Base-by-base conservation (phyloP, 306 rosid genomes). In the Sophora flavescens region DNA sequence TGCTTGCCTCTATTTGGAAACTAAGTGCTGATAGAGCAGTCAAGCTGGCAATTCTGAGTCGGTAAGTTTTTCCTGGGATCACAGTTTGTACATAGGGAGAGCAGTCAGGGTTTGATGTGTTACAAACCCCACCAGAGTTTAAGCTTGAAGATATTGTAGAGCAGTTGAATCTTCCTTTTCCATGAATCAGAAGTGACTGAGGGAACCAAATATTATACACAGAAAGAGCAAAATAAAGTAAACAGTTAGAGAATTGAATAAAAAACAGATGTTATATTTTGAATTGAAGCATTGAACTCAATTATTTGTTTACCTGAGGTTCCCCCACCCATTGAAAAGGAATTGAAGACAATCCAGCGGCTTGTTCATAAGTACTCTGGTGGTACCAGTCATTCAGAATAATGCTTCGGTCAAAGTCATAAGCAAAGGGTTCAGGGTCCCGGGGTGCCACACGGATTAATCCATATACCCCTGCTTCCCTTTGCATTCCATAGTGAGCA, bases 401-500 rank as follows among this genome's bases (percentile, higher is more conserved):
- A 47, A 92, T 89, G 81, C 91, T 91, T 50, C 97, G 64, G 70
- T 94, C 98, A 30, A 79, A 75, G 54, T 94, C 95, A 79, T 91
- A 94, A 14, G 76, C 30, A 69, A 91, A 91, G 1, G 98, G 97
- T 63, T 94, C 98, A 3, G 91, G 79, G 8, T 90, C 87, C 4
- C 75, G 89, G 12, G 91, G 71, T 17, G 89, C 68, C 48, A 90
- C 98, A 0, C 90, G 76, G 69, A 94, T 90, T n/a, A 87, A 51
- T 63, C 98, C 97, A 59, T 85, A 86, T 22, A 94, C 28, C 2
- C 98, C 98, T 6, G 92, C 88, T 78, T 85, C 97, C 76, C 97
- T 90, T 84, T 91, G 96, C 98, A 94, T 91, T 45, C 97, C 98
- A 78, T 91, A 94, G 81, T 94, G 97, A 3, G 97, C 89, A 36